Evolutionary conservation across 2,329 filamentous ascomycete genomes (phyloP).

Genomic region (Scleromitrula shiraiana): DNA sequence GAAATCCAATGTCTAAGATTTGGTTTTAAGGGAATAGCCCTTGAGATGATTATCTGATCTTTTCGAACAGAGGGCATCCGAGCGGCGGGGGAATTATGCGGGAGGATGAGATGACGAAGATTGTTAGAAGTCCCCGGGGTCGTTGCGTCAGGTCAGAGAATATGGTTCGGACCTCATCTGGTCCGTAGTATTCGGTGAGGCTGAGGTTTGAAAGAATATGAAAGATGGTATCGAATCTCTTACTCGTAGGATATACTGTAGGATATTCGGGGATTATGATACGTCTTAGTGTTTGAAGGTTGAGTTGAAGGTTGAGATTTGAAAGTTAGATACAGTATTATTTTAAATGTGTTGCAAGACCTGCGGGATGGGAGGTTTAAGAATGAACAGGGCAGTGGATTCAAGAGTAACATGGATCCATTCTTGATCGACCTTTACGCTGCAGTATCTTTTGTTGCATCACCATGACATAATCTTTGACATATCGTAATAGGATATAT

Average conservation of each 20-base stretch:
- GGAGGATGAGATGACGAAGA: background rate
- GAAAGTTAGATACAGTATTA: background rate
- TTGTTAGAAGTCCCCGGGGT: background rate
- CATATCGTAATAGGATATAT: too few relatives aligned
- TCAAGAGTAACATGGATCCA: background rate
- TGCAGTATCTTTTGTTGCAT: background rate
- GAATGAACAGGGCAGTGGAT: slow-evolving; percentile 6
- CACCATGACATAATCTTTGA: background rate
- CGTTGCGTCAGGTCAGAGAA: slow-evolving; percentile 2
- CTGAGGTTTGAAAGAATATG: background rate
- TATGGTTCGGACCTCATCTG: slow-evolving; percentile 4
- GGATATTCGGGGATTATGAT: slow-evolving; percentile 3
- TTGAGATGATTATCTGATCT: slow-evolving; percentile 44
- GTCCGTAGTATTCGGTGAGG: slow-evolving; percentile 3
- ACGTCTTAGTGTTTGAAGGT: slow-evolving; percentile 5
- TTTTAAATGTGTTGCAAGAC: background rate
- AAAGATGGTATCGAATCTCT: slow-evolving; percentile 1
- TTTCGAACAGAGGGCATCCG: slow-evolving; percentile 47
- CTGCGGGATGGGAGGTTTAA: slow-evolving; percentile 9
- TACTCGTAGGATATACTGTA: too few relatives aligned
- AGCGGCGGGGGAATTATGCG: slow-evolving; percentile 27
- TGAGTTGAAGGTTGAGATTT: background rate
- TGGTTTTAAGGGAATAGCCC: slow-evolving; percentile 39
- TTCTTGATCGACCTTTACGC: background rate
- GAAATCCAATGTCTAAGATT: slow-evolving; percentile 29